phyloP scores from a whole-genome alignment of 768 basidiomycete species.

The Boletus reticulatus region DNA sequence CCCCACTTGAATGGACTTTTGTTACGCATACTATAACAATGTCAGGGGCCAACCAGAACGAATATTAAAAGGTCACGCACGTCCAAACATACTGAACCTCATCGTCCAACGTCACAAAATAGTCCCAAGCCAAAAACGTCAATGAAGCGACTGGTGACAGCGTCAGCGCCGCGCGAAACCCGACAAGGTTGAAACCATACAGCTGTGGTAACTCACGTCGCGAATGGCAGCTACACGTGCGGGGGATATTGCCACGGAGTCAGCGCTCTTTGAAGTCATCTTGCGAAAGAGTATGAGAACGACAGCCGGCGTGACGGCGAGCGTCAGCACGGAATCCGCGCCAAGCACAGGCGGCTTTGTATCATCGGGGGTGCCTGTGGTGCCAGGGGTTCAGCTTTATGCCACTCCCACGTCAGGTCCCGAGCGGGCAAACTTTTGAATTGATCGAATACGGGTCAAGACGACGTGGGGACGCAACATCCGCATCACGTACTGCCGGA shows the following conservation, averaged over 20 bases:
- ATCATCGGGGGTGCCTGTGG: not conserved
- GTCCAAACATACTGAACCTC: constrained; percentile 20
- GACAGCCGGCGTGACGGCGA: too few relatives aligned
- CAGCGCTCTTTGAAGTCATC: not conserved
- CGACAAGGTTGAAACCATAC: not conserved
- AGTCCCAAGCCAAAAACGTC: constrained; percentile 12
- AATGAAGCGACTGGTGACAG: constrained; percentile 8
- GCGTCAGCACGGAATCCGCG: too few relatives aligned
- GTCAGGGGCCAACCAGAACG: not conserved
- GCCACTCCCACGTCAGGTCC: not conserved
- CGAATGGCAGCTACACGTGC: not conserved
- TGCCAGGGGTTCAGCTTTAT: not conserved
- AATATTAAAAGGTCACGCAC: constrained; percentile 11
- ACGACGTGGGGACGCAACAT: too few relatives aligned
- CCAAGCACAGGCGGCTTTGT: not conserved
- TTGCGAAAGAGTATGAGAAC: not conserved
- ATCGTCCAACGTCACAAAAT: constrained; percentile 10
- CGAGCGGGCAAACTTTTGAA: not conserved
- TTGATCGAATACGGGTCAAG: too few relatives aligned
- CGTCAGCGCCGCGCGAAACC: not conserved
- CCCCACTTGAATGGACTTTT: constrained; percentile 27
- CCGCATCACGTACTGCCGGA: too few relatives aligned
- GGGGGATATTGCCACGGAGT: not conserved
- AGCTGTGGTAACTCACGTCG: constrained; percentile 8
- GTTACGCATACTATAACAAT: constrained; percentile 22